These are phyloP conservation scores for Penicillium ochrochloron DNA, from an alignment of 495 filamentous ascomycete species.

Conservation along the genomic window DNA sequence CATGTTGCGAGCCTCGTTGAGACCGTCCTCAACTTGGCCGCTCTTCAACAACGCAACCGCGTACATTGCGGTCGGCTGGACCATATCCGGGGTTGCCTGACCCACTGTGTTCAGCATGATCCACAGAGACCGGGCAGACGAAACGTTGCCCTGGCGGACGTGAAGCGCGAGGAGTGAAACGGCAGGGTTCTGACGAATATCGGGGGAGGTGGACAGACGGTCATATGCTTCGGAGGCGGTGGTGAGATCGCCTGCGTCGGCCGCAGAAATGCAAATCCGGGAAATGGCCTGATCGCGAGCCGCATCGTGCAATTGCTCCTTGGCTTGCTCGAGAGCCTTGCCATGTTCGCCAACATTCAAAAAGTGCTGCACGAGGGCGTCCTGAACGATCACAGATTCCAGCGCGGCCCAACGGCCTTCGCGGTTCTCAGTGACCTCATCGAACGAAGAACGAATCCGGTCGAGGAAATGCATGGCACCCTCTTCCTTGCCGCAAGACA, in stretches of 20 bases:
- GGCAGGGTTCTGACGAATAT: conserved; percentile 64
- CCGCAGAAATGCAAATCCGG: conserved; percentile 67
- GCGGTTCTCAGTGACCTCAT: conserved; percentile 59
- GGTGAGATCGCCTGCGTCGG: conserved; percentile 74
- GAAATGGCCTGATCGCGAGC: conserved; percentile 60
- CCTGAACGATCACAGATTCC: conserved; percentile 68
- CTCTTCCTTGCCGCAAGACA: conserved; percentile 73
- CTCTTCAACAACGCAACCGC: conserved; percentile 79
- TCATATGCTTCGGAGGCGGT: conserved; percentile 72
- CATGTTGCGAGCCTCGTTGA: conserved; percentile 78
- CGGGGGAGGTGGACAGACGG: conserved; percentile 52
- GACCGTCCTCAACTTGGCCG: conserved; percentile 75
- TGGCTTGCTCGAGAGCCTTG: conserved; percentile 70
- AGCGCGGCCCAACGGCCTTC: conserved; percentile 58
- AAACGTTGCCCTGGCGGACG: conserved; percentile 76
- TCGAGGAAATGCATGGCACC: conserved; percentile 83
- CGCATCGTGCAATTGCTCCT: conserved; percentile 49
- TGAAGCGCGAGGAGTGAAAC: conserved; percentile 85
- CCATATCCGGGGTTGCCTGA: conserved; percentile 65
- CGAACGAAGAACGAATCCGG: conserved; percentile 67
- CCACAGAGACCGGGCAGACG: conserved; percentile 77
- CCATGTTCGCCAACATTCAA: conserved; percentile 64
- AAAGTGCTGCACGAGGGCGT: conserved; percentile 76
- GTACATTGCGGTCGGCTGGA: conserved; percentile 88
- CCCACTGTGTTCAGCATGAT: conserved; percentile 65